Percentiles rank a stretch among this genome's conserved stretches.
phyloP scores from a whole-genome alignment of 352 stramenopile genomes.

The Globisporangium perplexum region DNA sequence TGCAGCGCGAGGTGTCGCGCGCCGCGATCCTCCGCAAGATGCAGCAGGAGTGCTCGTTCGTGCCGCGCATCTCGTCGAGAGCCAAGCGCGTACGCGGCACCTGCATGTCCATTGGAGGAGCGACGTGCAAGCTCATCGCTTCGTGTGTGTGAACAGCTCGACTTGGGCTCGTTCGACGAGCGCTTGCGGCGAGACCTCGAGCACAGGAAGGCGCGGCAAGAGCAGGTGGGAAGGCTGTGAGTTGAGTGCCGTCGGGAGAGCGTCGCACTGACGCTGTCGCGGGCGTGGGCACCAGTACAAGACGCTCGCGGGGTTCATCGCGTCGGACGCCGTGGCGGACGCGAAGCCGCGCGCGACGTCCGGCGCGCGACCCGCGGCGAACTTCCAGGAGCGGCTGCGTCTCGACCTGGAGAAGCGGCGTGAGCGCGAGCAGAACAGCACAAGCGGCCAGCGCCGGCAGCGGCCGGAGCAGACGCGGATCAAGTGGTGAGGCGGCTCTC shows the following conservation, averaged over 20 bases:
- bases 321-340: background rate
- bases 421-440: slow-evolving; percentile 14
- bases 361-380: background rate
- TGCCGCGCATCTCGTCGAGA: slow-evolving; percentile 39
- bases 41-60: slow-evolving; percentile 50
- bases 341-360: slow-evolving; percentile 1
- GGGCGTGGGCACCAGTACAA: background rate
- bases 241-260: background rate
- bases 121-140: background rate
- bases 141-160: slow-evolving; percentile 15
- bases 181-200: slow-evolving; percentile 49
- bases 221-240: background rate
- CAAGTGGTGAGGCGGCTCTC: slow-evolving; percentile 3
- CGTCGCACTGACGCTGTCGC: background rate
- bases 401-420: slow-evolving; percentile 39
- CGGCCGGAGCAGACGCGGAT: background rate
- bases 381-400: slow-evolving; percentile 42
- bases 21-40: slow-evolving; percentile 47
- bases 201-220: slow-evolving; percentile 25
- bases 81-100: slow-evolving; percentile 18
- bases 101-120: no score
- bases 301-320: background rate
- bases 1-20: slow-evolving; percentile 41
- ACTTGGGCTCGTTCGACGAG: slow-evolving; percentile 53
- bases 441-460: background rate